phyloP scores from a whole-genome alignment of 192 early-diverging fungal genomes.

The Backusella parvicylindrica region DNA sequence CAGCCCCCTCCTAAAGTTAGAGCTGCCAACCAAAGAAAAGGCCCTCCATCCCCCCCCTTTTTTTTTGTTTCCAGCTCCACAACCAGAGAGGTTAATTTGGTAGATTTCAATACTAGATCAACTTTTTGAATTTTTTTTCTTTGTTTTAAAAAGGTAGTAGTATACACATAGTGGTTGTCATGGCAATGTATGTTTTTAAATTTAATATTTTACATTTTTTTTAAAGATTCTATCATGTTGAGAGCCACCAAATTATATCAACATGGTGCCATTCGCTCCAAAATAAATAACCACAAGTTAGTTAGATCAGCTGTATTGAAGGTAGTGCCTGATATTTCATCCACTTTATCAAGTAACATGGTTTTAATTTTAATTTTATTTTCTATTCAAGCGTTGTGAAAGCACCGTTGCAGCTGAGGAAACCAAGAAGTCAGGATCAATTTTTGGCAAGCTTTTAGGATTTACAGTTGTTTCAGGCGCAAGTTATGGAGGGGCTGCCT shows the following conservation, averaged over 20 bases:
- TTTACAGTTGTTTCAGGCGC: conserved; percentile 25
- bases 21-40: background rate
- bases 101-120: background rate
- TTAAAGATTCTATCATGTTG: conserved; percentile 18
- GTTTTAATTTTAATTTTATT: background rate
- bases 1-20: background rate
- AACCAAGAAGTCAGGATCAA: conserved; percentile 9
- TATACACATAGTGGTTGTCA: background rate
- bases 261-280: conserved; percentile 15
- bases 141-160: conserved; percentile 5
- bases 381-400: conserved; percentile 20
- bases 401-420: conserved; percentile 5
- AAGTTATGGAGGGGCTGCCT: conserved; percentile 48
- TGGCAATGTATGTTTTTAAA: background rate
- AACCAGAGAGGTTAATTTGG: conserved; percentile 2
- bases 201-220: background rate
- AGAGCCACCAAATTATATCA: conserved; percentile 14
- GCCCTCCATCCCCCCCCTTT: background rate
- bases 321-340: conserved; percentile 1
- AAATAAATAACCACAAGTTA: background rate
- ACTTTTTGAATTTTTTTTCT: conserved; percentile 7
- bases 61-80: background rate
- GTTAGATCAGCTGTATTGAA: conserved; percentile 7
- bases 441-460: conserved; percentile 11
- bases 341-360: background rate